Conservation (phyloP, 495 filamentous ascomycete genomes). For the Amphirosellinia nigrospora region DNA sequence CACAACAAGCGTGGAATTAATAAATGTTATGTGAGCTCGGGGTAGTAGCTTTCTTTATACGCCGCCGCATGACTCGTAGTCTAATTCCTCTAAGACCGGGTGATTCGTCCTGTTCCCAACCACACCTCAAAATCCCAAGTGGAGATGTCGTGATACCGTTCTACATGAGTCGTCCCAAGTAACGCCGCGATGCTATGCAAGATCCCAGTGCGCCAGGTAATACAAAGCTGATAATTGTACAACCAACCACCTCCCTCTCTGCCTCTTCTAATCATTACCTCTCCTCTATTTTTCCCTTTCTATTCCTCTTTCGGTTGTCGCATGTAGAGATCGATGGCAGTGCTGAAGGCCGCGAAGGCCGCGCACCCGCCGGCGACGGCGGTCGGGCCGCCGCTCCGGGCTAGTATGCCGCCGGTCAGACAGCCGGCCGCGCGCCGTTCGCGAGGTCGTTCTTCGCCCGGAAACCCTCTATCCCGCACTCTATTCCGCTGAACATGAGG, state of each 20-base stretch:
- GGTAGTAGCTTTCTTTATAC: constrained; percentile 11
- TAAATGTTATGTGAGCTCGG: neutral
- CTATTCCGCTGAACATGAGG: constrained; percentile 86
- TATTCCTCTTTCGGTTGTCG: constrained; percentile 64
- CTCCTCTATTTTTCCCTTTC: neutral
- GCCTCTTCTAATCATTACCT: neutral
- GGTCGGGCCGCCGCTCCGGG: constrained; percentile 84
- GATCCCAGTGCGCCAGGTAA: constrained; percentile 19
- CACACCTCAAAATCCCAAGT: constrained; percentile 19
- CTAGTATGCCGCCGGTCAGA: constrained; percentile 87
- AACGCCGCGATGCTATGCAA: constrained; percentile 31
- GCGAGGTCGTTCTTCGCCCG: constrained; percentile 91
- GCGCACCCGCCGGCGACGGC: constrained; percentile 88
- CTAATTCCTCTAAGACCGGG: neutral
- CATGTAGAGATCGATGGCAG: constrained; percentile 94
- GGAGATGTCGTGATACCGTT: constrained; percentile 25
- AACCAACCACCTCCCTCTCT: no score
- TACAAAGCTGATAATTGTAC: constrained; percentile 1
- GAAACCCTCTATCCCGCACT: constrained; percentile 92
- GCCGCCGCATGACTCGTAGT: neutral
- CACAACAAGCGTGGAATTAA: neutral
- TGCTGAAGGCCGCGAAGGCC: constrained; percentile 94
- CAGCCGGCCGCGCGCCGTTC: constrained; percentile 91
- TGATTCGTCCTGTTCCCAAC: neutral
- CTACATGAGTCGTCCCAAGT: neutral